Percentiles rank a stretch among this genome's conserved stretches.
Evolutionary conservation across 768 basidiomycete genomes (phyloP).

Genomic region (Austroboletus eburneus): DNA sequence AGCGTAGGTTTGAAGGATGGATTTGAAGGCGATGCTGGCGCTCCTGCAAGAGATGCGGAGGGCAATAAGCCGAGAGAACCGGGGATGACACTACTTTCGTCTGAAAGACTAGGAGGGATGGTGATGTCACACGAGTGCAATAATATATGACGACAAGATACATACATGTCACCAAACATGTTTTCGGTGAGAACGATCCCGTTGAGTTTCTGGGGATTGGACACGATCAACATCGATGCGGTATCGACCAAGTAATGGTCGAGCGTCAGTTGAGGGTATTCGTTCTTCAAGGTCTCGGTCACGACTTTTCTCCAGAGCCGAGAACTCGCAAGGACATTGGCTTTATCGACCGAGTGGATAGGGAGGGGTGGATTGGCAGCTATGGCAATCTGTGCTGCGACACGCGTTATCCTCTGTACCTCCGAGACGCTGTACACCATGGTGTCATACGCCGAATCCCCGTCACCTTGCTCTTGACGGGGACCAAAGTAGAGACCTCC

Average conservation of each 20-base stretch:
- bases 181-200: slow-evolving; percentile 95
- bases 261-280: slow-evolving; percentile 84
- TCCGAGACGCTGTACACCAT: slow-evolving; percentile 91
- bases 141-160: slow-evolving; percentile 7
- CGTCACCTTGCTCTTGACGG: slow-evolving; percentile 79
- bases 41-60: slow-evolving; percentile 93
- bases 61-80: slow-evolving; percentile 95
- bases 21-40: slow-evolving; percentile 52
- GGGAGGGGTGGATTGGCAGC: slow-evolving; percentile 77
- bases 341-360: slow-evolving; percentile 96
- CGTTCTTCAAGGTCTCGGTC: slow-evolving; percentile 73
- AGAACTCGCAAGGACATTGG: slow-evolving; percentile 94
- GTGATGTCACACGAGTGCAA: background rate
- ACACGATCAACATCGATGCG: slow-evolving; percentile 92
- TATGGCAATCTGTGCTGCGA: slow-evolving; percentile 90
- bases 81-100: slow-evolving; percentile 95
- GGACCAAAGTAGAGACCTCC: slow-evolving; percentile 95
- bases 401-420: slow-evolving; percentile 91
- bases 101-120: slow-evolving; percentile 66
- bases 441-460: slow-evolving; percentile 81
- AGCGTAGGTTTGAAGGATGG: slow-evolving; percentile 70
- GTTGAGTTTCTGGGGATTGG: slow-evolving; percentile 87
- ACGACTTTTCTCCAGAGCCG: slow-evolving; percentile 94
- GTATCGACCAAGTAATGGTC: slow-evolving; percentile 95
- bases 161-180: slow-evolving; percentile 95